Base-by-base conservation (phyloP, 441 rosid genomes). In the Codiaeum variegatum region DNA sequence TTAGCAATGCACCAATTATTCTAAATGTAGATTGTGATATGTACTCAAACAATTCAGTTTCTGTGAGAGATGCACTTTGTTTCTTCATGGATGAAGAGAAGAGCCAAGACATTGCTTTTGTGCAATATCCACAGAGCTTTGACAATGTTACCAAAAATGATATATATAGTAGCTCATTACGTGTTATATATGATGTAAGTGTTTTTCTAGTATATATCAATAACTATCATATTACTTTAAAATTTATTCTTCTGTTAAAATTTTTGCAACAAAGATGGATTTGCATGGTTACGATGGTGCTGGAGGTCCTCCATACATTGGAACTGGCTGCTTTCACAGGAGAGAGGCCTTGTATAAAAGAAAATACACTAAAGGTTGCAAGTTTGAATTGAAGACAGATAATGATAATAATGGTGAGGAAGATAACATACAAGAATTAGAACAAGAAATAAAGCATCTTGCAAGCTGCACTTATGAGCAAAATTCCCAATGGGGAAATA, bases 321-420 rank as follows among this genome's bases (percentile, higher is more conserved):
- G 96, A 70, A 86, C 85, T 46, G 90, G 96, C 58, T 90, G 94
- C 84, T 91, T 93, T 78, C 96, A 87, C 80, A 84, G 93, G 78
- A 87, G 97, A 83, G 93, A 90, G 63, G 78, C 58, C 51, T 77
- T 93, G 0, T 77, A 86, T 72, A 91, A 96, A 46, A 82, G 75
- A 69, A 79, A 76, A 60, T 78, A 71, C 69, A 65, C 40, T 10
- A 63, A 49, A 56, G 76, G 70, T 21, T 29, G 8, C 15, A 70
- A 44, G 59, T 49, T 56, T 23, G 74, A 64, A 28, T 80, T 84
- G 81, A 83, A 75, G 24, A 72, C 62, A 55, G 46, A 71, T 19
- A 73, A 71, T 13, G 66, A 28, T 52, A 40, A 28, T 18, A 54
- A 40, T n/a, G n/a, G n/a, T n/a, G 4, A 68, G 28, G 46, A 70